Evolutionary conservation across 139 green algal genomes (phyloP).

Genomic region (Auxenochlorella pyrenoidosa): DNA sequence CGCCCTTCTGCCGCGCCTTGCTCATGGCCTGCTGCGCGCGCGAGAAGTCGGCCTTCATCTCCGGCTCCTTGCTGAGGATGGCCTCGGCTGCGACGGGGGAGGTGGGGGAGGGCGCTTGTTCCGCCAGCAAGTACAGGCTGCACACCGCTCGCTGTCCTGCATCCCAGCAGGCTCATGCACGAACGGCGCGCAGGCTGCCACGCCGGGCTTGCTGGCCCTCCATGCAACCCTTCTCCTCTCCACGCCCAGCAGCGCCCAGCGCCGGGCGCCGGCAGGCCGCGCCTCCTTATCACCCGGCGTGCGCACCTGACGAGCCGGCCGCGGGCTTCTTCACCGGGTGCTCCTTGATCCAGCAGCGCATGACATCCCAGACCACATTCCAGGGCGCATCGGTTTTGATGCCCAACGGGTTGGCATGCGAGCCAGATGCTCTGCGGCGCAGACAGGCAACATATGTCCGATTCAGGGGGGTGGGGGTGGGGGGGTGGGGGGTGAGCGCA

Average conservation of each 20-base stretch:
- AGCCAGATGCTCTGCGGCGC: constrained; percentile 78
- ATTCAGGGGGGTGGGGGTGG: too few relatives aligned
- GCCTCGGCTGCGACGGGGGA: constrained; percentile 44
- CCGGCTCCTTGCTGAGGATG: constrained; percentile 79
- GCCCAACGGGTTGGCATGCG: constrained; percentile 89
- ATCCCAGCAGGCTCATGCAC: too few relatives aligned
- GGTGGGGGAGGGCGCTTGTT: too few relatives aligned
- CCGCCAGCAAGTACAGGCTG: too few relatives aligned
- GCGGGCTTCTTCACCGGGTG: constrained; percentile 62
- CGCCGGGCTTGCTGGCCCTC: too few relatives aligned
- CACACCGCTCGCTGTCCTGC: too few relatives aligned
- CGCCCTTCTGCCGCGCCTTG: constrained; percentile 56
- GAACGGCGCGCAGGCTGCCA: too few relatives aligned
- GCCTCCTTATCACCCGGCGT: too few relatives aligned
- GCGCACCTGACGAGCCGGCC: constrained; percentile 9
- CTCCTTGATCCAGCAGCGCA: constrained; percentile 86
- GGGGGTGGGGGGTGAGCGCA: too few relatives aligned
- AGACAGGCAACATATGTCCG: not conserved
- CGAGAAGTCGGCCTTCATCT: constrained; percentile 81
- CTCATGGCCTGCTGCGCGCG: constrained; percentile 59
- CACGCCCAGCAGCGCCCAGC: not conserved
- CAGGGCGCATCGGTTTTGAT: constrained; percentile 96
- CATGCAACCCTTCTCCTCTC: too few relatives aligned
- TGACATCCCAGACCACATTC: constrained; percentile 85
- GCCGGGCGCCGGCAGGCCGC: too few relatives aligned